Conservation (phyloP, 352 stramenopile genomes). For the Aphanomyces euteiches region DNA sequence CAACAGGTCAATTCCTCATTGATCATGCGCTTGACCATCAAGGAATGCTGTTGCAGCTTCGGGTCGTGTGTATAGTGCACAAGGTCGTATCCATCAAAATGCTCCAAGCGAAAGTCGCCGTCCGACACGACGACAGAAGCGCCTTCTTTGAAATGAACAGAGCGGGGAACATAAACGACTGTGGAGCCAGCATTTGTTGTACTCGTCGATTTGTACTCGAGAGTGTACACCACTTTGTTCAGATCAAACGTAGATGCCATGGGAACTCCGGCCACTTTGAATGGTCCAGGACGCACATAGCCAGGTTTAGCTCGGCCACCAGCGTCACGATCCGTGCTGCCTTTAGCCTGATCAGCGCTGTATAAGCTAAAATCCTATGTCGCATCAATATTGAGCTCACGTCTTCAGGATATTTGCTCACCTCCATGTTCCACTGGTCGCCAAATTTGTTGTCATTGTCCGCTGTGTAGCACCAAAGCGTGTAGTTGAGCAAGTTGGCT, state of each 20-base stretch:
- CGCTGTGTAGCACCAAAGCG: slow-evolving; percentile 87
- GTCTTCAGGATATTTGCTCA: background rate
- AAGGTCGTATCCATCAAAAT: slow-evolving; percentile 42
- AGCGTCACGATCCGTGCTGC: slow-evolving; percentile 34
- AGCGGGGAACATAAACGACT: slow-evolving; percentile 36
- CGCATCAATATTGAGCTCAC: background rate
- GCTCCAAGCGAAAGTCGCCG: slow-evolving; percentile 34
- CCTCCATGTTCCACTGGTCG: slow-evolving; percentile 82
- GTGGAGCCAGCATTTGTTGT: slow-evolving; percentile 21
- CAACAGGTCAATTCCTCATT: too few species aligned
- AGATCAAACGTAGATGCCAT: slow-evolving; percentile 58
- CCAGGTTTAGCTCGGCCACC: slow-evolving; percentile 35
- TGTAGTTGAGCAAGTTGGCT: slow-evolving; percentile 75
- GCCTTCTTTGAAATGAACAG: slow-evolving; percentile 35
- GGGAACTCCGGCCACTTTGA: slow-evolving; percentile 61
- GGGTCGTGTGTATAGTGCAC: slow-evolving; percentile 41
- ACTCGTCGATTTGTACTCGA: slow-evolving; percentile 40
- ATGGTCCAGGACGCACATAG: slow-evolving; percentile 64
- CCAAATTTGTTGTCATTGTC: slow-evolving; percentile 62
- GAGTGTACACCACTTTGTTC: slow-evolving; percentile 48
- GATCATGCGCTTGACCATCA: slow-evolving; percentile 35
- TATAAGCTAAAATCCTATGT: slow-evolving; percentile 69
- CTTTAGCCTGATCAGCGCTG: slow-evolving; percentile 39
- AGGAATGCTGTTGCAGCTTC: slow-evolving; percentile 36
- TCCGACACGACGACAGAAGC: slow-evolving; percentile 36